Evolutionary conservation across 192 early-diverging fungal genomes (phyloP).

Genomic region (Phycomyces nitens): DNA sequence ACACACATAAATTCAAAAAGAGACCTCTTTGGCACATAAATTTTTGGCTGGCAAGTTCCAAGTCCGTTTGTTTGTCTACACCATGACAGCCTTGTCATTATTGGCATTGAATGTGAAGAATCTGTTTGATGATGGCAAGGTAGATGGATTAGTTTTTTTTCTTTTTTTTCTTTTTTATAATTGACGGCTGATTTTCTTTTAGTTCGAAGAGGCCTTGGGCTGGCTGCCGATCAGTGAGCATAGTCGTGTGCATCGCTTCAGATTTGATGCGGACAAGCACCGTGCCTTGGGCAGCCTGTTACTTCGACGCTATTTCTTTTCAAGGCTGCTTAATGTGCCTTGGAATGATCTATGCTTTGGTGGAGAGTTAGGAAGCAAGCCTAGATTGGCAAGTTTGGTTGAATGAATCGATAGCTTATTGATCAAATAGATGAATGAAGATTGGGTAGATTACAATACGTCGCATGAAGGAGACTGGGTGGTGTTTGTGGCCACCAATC

Average conservation of each 20-base stretch:
- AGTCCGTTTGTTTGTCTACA: not conserved
- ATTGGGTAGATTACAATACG: slow-evolving; percentile 16
- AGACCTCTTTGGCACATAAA: no score
- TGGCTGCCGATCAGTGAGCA: slow-evolving; percentile 21
- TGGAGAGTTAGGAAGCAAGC: slow-evolving; percentile 4
- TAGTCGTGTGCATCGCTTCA: slow-evolving; percentile 9
- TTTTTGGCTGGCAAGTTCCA: not conserved
- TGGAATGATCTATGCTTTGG: slow-evolving; percentile 13
- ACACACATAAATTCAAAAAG: no score
- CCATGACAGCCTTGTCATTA: slow-evolving; percentile 1
- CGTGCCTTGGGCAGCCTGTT: slow-evolving; percentile 10
- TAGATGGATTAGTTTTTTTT: not conserved
- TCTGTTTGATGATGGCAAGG: slow-evolving; percentile 6
- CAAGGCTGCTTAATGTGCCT: not conserved
- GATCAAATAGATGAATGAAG: not conserved
- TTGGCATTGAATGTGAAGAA: slow-evolving; percentile 8
- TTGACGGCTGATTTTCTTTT: slow-evolving; percentile 1
- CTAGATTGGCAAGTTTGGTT: slow-evolving; percentile 8
- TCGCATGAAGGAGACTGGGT: slow-evolving; percentile 30
- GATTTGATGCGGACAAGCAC: slow-evolving; percentile 11
- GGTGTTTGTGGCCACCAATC: slow-evolving; percentile 16
- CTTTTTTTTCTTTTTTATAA: not conserved
- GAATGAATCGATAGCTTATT: not conserved
- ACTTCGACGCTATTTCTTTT: slow-evolving; percentile 17
- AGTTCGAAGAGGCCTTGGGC: slow-evolving; percentile 19